Conservation (phyloP, 2,329 filamentous ascomycete species). For the Trichophyton verrucosum region DNA sequence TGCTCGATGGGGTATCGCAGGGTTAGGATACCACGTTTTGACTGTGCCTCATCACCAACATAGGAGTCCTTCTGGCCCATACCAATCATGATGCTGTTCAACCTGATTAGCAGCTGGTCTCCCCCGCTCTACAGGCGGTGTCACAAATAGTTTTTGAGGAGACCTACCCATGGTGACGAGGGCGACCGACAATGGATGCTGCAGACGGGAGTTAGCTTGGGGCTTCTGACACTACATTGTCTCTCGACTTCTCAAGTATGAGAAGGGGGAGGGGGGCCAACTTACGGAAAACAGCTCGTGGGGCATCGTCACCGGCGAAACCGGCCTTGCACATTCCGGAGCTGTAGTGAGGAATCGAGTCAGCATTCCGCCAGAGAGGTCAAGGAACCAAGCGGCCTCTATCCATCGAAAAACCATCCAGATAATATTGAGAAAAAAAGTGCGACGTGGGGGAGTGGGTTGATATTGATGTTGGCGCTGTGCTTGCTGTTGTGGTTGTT, state of each 20-base stretch:
- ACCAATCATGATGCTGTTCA: slow-evolving; percentile 95
- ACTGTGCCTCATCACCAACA: slow-evolving; percentile 99
- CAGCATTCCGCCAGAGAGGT: not conserved
- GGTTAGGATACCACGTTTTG: slow-evolving; percentile 99
- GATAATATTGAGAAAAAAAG: not conserved
- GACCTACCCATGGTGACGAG: slow-evolving; percentile 93
- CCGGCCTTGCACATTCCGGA: slow-evolving; percentile 99
- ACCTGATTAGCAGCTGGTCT: too few relatives aligned
- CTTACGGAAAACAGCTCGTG: slow-evolving; percentile 99
- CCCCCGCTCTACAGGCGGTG: too few relatives aligned
- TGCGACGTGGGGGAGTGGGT: not conserved
- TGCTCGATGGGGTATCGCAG: slow-evolving; percentile 99
- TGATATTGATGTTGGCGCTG: not conserved
- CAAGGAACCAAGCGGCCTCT: not conserved
- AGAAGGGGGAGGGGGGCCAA: slow-evolving; percentile 29
- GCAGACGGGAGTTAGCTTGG: slow-evolving; percentile 12
- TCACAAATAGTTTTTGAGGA: not conserved
- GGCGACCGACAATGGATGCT: slow-evolving; percentile 99
- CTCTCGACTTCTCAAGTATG: not conserved
- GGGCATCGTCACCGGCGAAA: slow-evolving; percentile 99
- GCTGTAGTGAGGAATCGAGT: slow-evolving; percentile 42
- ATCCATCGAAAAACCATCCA: not conserved
- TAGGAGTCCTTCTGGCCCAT: slow-evolving; percentile 99
- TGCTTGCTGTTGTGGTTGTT: not conserved
- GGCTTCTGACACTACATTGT: too few relatives aligned